Evolutionary conservation across 192 early-diverging fungal genomes (phyloP).

Genomic region (Umbelopsis sp.): DNA sequence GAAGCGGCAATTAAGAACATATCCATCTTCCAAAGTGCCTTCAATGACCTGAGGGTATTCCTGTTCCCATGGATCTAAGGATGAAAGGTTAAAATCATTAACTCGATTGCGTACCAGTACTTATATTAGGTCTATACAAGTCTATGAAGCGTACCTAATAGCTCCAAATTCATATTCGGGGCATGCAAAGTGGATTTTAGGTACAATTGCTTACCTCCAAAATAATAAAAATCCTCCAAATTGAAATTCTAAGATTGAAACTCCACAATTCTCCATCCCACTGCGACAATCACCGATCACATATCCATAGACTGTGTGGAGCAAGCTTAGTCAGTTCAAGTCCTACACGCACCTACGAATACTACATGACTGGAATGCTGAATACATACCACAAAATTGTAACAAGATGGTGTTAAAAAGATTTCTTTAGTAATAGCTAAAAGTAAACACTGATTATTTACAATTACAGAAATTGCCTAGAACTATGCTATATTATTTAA

Average conservation of each 20-base stretch:
- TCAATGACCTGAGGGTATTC: conserved; percentile 82
- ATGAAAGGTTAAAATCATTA: neutral
- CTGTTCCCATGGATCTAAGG: conserved; percentile 74
- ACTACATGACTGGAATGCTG: too few relatives aligned
- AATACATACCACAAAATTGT: too few relatives aligned
- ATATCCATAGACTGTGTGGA: too few relatives aligned
- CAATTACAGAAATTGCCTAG: neutral
- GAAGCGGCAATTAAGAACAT: conserved; percentile 69
- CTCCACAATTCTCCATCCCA: neutral
- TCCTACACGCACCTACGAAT: too few relatives aligned
- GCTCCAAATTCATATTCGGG: conserved; percentile 31
- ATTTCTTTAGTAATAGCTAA: neutral
- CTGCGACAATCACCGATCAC: too few relatives aligned
- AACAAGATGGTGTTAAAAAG: too few relatives aligned
- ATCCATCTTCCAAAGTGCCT: conserved; percentile 72
- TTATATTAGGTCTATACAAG: too few relatives aligned
- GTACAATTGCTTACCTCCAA: too few relatives aligned
- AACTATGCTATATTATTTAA: neutral
- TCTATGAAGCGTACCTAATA: conserved; percentile 18
- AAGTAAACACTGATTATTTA: neutral
- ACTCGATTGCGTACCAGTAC: neutral
- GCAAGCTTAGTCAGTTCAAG: too few relatives aligned
- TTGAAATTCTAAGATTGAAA: neutral
- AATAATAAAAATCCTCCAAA: neutral
- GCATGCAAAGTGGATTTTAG: neutral